A percentile compares a stretch with the other conserved stretches of the same genome.
Conservation (phyloP, 176 grass and related monocot genomes). For the Avena eriantha region DNA sequence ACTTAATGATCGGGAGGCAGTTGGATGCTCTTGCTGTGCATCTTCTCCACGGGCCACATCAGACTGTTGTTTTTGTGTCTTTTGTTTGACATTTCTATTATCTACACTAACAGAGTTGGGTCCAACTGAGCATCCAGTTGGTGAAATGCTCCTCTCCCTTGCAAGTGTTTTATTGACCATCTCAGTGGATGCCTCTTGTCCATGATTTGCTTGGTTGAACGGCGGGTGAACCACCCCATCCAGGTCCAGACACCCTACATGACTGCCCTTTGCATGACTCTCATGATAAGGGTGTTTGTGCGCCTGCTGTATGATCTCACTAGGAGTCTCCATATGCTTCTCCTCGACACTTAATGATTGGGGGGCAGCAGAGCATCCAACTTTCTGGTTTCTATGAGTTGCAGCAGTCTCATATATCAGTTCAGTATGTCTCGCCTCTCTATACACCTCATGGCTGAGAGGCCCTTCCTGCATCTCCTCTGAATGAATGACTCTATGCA, state of each 20-base stretch:
- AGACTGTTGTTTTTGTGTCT: slow-evolving; percentile 22
- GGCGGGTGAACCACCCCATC: slow-evolving; percentile 7
- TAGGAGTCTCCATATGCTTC: not conserved
- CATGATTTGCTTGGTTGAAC: not conserved
- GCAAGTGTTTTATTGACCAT: not conserved
- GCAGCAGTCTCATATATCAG: slow-evolving; percentile 12
- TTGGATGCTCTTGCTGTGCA: not conserved
- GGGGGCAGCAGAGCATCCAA: not conserved
- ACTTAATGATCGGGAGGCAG: not conserved
- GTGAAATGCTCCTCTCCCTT: not conserved
- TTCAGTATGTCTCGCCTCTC: slow-evolving; percentile 20
- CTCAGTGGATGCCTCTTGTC: slow-evolving; percentile 12
- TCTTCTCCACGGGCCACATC: not conserved
- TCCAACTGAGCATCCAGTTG: slow-evolving; percentile 9
- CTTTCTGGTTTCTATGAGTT: slow-evolving; percentile 16
- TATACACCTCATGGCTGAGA: slow-evolving; percentile 18
- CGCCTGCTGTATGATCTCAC: not conserved
- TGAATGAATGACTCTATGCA: slow-evolving; percentile 24
- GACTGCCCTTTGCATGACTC: not conserved
- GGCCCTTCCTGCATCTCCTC: slow-evolving; percentile 15
- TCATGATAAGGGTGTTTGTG: not conserved
- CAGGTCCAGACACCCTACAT: slow-evolving; percentile 2
- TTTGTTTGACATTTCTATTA: not conserved
- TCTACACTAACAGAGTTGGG: not conserved
- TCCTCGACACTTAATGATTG: not conserved